Evolutionary conservation across 2,329 filamentous ascomycete species (phyloP), one percentile per base, ranked within the genome.

Genomic region (Metarhizium humberi): DNA sequence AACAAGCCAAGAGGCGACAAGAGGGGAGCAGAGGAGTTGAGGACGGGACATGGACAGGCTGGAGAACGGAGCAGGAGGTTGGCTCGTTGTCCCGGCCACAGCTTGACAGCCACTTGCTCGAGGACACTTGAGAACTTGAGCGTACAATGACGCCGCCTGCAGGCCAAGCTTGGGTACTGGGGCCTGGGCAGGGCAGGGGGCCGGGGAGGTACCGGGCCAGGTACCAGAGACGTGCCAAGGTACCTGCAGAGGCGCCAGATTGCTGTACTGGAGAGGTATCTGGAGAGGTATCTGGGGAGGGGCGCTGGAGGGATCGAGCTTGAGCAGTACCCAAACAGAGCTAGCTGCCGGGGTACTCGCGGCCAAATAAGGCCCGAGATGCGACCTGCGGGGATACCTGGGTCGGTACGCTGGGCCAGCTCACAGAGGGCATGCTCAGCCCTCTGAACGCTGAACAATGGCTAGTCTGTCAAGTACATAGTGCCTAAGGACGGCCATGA

Each of bases 1-100:
- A 20, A 34, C 38, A 46, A 51, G 55, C 18, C 38, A 42, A 11
- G 42, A 16, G 5, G 38, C 25, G 43, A 45, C n/a, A 45, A 30
- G 43, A 29, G 45, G 32, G 45, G 45, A 29, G 36, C 29, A 48
- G 47, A 52, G 40, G 42, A 55, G 16, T 47, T 45, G 30, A 48
- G 30, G 42, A 45, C 16, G 25, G 25, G 20, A 14, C 32, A 11
- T 8, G 45, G 7, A 14, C 53, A 36, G 54, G n/a, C 8, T 8
- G 8, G 40, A 42, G 13, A 40, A 48, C 5, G 34, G 51, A 38
- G 51, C 54, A 43, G 47, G 40, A 56, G 54, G 38, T 46, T 53
- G 55, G 51, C 16, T 13, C 29, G 38, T 50, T 18, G 46, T 46
- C 42, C 51, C 45, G 51, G 50, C 46, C 38, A 48, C 50, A 25